phyloP scores from a whole-genome alignment of 208 protist genomes.

The Kentomonas sorsogonicus region DNA sequence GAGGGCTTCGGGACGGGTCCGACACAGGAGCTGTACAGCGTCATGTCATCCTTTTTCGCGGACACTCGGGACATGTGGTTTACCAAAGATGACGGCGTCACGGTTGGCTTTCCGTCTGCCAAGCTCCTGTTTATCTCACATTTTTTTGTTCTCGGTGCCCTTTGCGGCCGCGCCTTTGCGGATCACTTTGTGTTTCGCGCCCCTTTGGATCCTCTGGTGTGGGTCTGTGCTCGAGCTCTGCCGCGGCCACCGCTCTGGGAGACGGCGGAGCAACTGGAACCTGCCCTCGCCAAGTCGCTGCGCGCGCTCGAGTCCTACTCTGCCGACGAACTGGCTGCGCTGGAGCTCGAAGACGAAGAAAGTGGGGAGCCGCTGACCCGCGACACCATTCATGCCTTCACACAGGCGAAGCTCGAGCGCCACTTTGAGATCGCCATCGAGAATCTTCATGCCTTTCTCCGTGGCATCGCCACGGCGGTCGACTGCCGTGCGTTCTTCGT shows the following conservation, averaged over 20 bases:
- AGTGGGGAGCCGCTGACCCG: constrained; percentile 25
- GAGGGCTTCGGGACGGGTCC: constrained; percentile 81
- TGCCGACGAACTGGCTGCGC: constrained; percentile 36
- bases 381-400: constrained; percentile 26
- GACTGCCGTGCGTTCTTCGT: constrained; percentile 53
- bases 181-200: constrained; percentile 76
- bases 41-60: constrained; percentile 51
- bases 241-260: constrained; percentile 12
- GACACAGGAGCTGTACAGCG: constrained; percentile 83
- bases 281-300: constrained; percentile 41
- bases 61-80: constrained; percentile 46
- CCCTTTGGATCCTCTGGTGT: constrained; percentile 41
- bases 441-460: constrained; percentile 57
- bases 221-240: constrained; percentile 35
- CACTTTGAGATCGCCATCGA: constrained; percentile 28
- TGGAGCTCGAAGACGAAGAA: constrained; percentile 57
- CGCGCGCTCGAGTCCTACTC: constrained; percentile 22
- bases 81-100: constrained; percentile 39
- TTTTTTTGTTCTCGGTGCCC: constrained; percentile 74
- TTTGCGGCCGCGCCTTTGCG: constrained; percentile 58
- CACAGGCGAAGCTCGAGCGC: constrained; percentile 19
- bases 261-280: constrained; percentile 46
- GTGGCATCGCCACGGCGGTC: constrained; percentile 54
- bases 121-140: constrained; percentile 31
- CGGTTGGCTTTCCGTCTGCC: constrained; percentile 50